Base-by-base conservation (phyloP, 257 asterid species). In the Lycium ferocissimum region DNA sequence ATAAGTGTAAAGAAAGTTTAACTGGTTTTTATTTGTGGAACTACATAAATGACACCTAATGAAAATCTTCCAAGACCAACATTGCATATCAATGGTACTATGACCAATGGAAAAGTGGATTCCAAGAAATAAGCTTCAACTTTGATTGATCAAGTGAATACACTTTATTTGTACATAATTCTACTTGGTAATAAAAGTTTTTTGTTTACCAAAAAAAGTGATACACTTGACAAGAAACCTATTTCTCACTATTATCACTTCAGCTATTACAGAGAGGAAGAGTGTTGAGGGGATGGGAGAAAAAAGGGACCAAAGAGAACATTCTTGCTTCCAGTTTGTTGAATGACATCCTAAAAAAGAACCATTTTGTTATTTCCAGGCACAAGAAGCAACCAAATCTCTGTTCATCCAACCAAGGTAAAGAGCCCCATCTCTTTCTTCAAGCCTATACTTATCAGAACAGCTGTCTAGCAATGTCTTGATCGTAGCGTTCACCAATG, bases 391-490 rank as follows among this genome's bases (percentile, higher is more conserved):
- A 22, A 94, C 98, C 89, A 95, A 91, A 89, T 95, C 96, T 84
- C 97, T 93, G 80, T 92, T 88, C 94, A 93, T 89, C 99, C 99
- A 95, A 80, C 99, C 99, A 86, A 95, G 97, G 90, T 91, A 94
- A 53, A 95, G 90, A 70, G 98, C 97, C 9, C 95, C 98, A 87
- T 95, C 95, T 87, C 97, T 92, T 81, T 95, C 98, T 72, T 90
- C 91, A 88, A 93, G 91, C 80, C 97, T 93, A 85, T 91, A 94
- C 57, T 90, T 91, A 13, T 85, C 81, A 58, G 93, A 88, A 79
- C 93, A 92, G 87, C 87, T 93, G 43, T 87, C 87, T 2, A 95
- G 93, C 93, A 92, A 85, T 11, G 86, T 85, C 66, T 89, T 92
- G 83, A 95, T 95, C 0, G 98, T 95, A 35, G 91, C 89, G 63